These are phyloP conservation scores for Solanum raphanifolium DNA, from an alignment of 257 asterid species.

Conservation along the genomic window DNA sequence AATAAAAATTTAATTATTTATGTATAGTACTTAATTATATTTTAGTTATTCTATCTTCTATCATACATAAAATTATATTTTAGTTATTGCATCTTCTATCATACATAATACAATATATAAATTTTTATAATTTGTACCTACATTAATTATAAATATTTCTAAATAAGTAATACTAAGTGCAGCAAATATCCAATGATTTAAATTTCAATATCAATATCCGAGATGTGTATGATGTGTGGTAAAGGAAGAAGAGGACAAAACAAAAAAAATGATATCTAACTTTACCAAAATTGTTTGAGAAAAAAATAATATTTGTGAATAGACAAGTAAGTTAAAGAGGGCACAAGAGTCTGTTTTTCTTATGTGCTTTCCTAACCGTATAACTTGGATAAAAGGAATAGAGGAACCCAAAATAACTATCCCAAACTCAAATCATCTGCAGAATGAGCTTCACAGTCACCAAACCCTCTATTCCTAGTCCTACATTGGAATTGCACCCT, in stretches of 20 bases:
- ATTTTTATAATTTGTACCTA: background rate
- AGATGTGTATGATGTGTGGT: background rate
- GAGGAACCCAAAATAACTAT: background rate
- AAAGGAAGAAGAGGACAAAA: background rate
- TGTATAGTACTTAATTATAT: background rate
- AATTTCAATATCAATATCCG: background rate
- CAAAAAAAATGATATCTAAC: background rate
- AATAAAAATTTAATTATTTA: too few relatives aligned
- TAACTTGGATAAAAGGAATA: background rate
- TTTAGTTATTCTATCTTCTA: too few relatives aligned
- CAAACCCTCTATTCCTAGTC: conserved; percentile 20
- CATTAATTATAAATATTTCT: background rate
- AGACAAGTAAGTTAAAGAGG: background rate
- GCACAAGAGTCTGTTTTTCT: background rate
- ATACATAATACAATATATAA: too few relatives aligned
- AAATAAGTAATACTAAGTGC: background rate
- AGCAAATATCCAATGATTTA: background rate
- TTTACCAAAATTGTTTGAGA: background rate
- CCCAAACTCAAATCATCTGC: conserved; percentile 14
- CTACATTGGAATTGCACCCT: conserved; percentile 7
- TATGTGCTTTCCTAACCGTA: background rate
- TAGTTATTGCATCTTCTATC: background rate
- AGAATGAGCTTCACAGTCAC: conserved; percentile 30
- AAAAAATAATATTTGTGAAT: background rate
- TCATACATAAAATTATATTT: too few relatives aligned